Percentiles rank a stretch among this genome's conserved stretches.
Conservation (phyloP, 805 yeast species). For the Huiozyma naganishii region DNA sequence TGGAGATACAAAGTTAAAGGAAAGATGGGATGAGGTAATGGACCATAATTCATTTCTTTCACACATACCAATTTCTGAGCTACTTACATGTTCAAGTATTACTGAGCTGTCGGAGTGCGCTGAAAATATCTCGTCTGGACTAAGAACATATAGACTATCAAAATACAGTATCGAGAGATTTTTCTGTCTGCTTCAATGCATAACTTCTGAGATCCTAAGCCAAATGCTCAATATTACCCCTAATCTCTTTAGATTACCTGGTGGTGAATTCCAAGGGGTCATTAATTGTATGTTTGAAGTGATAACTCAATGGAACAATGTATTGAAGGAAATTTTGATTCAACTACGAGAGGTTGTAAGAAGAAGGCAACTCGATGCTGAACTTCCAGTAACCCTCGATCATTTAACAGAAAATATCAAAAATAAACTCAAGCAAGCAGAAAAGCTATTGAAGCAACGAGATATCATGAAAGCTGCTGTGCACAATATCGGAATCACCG, state of each 20-base stretch:
- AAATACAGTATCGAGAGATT: conserved; percentile 58
- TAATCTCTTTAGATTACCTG: conserved; percentile 35
- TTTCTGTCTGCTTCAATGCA: conserved; percentile 51
- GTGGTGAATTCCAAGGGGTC: conserved; percentile 29
- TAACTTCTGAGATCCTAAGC: conserved; percentile 45
- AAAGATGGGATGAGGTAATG: conserved; percentile 39
- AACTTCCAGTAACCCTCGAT: conserved; percentile 1
- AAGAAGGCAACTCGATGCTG: conserved; percentile 16
- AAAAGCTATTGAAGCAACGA: conserved; percentile 31
- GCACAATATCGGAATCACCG: too few species aligned
- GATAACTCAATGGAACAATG: conserved; percentile 46
- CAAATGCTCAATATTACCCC: conserved; percentile 34
- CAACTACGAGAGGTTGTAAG: conserved; percentile 66
- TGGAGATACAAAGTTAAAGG: conserved; percentile 56
- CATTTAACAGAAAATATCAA: conserved; percentile 34
- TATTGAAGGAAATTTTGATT: conserved; percentile 20
- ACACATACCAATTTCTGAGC: conserved; percentile 58
- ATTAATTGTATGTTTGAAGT: conserved; percentile 21
- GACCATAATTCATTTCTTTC: conserved; percentile 53
- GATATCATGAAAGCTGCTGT: conserved; percentile 11
- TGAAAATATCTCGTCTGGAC: conserved; percentile 41
- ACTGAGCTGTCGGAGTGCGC: conserved; percentile 36
- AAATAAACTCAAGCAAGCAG: conserved; percentile 30
- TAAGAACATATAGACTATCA: conserved; percentile 50
- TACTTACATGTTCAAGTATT: conserved; percentile 39